Conservation (phyloP, 805 yeast genomes). For the Saccharomyces jurei region DNA sequence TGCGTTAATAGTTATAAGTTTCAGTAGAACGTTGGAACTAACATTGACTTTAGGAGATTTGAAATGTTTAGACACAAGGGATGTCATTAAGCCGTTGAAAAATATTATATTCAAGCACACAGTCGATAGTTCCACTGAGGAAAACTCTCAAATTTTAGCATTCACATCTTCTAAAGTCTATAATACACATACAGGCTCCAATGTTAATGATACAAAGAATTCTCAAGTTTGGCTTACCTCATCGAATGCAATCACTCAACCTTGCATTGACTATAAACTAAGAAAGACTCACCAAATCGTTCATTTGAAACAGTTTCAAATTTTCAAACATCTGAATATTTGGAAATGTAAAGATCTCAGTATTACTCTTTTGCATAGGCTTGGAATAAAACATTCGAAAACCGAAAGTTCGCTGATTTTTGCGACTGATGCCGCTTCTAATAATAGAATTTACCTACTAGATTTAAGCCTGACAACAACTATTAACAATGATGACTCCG, state of each 20-base stretch:
- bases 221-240: constrained; percentile 19
- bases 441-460: constrained; percentile 6
- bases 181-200: neutral
- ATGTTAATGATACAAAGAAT: neutral
- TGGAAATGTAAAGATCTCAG: neutral
- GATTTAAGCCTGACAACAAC: constrained; percentile 1
- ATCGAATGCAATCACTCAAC: constrained; percentile 14
- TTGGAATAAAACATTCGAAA: neutral
- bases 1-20: constrained; percentile 15
- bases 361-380: neutral
- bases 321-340: constrained; percentile 4
- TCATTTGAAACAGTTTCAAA: constrained; percentile 9
- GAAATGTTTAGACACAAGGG: constrained; percentile 3
- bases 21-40: constrained; percentile 14
- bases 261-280: constrained; percentile 2
- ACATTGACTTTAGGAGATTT: constrained; percentile 10
- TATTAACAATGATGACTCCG: neutral
- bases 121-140: constrained; percentile 16
- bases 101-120: constrained; percentile 13
- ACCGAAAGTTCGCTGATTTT: constrained; percentile 6
- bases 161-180: constrained; percentile 4
- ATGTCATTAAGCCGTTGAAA: constrained; percentile 8
- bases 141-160: constrained; percentile 7
- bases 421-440: constrained; percentile 7
- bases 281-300: constrained; percentile 8